These are phyloP conservation scores for Didymella lethalis DNA, from an alignment of 2,329 filamentous ascomycete species.

Conservation along the genomic window DNA sequence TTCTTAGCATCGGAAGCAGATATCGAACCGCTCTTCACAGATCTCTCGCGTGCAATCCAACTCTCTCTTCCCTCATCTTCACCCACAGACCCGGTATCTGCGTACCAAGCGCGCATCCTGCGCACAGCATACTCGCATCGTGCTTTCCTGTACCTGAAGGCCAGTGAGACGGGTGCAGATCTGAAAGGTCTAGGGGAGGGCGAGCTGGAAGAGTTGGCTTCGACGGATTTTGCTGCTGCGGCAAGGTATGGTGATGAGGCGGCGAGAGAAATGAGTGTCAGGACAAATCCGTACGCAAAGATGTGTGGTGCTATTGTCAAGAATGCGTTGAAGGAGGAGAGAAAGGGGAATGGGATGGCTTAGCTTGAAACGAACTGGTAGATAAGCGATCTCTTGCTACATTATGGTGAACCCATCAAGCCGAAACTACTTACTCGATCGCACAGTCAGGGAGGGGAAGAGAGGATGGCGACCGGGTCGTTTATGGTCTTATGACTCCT, in stretches of 20 bases:
- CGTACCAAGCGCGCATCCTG: conserved; percentile 70
- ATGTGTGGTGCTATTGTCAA: conserved; percentile 69
- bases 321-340: conserved; percentile 66
- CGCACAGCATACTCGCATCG: conserved; percentile 76
- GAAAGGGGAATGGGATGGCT: conserved; percentile 24
- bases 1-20: conserved; percentile 26
- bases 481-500: background rate
- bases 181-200: conserved; percentile 47
- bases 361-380: background rate
- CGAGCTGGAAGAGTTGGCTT: conserved; percentile 63
- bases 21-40: conserved; percentile 40
- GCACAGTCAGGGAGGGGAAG: background rate
- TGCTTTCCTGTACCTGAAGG: conserved; percentile 55
- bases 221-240: conserved; percentile 62
- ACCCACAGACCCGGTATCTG: conserved; percentile 47
- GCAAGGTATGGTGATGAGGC: conserved; percentile 65
- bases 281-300: conserved; percentile 69
- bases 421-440: background rate
- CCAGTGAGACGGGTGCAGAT: conserved; percentile 48
- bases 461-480: background rate
- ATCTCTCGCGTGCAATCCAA: conserved; percentile 62
- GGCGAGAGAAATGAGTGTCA: conserved; percentile 64
- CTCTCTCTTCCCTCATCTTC: conserved; percentile 55
- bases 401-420: background rate
- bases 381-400: background rate